phyloP scores from a whole-genome alignment of 495 filamentous ascomycete species.

The Podospora sp. region DNA sequence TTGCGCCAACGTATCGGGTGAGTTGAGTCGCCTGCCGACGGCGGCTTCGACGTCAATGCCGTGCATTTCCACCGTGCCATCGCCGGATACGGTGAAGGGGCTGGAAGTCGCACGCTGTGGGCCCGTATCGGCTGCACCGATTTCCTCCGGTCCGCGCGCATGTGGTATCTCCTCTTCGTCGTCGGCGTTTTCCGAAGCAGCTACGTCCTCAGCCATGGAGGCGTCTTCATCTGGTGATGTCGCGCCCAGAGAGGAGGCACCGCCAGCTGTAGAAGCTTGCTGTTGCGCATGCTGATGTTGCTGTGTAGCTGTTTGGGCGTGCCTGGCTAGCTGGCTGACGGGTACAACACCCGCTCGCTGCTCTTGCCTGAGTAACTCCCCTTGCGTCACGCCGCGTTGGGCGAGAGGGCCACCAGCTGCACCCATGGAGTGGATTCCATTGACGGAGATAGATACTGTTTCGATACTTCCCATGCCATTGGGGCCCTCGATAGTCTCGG shows the following conservation, averaged over 20 bases:
- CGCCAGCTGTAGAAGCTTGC: conserved; percentile 30
- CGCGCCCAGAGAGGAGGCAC: conserved; percentile 24
- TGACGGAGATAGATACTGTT: conserved; percentile 69
- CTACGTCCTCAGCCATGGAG: conserved; percentile 30
- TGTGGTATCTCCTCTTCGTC: conserved; percentile 69
- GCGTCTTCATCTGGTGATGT: conserved; percentile 41
- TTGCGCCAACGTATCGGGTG: neutral
- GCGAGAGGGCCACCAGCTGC: conserved; percentile 23
- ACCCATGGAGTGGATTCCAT: conserved; percentile 57
- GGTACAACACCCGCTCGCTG: conserved; percentile 72
- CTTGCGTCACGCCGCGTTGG: conserved; percentile 66
- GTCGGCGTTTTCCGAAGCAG: conserved; percentile 11
- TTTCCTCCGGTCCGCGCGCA: conserved; percentile 75
- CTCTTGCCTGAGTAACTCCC: conserved; percentile 76
- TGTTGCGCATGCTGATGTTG: conserved; percentile 25
- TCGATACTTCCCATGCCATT: conserved; percentile 71
- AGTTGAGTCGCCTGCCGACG: conserved; percentile 45
- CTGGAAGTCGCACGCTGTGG: conserved; percentile 57
- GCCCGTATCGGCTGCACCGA: conserved; percentile 86
- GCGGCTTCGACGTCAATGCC: conserved; percentile 58
- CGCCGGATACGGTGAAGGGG: conserved; percentile 29
- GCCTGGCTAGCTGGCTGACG: conserved; percentile 47
- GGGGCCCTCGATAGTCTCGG: conserved; percentile 70
- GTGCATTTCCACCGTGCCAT: conserved; percentile 42
- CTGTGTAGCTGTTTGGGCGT: conserved; percentile 24